Base-by-base conservation (phyloP, 169 alveolate genomes). In the Miamiensis avidus region DNA sequence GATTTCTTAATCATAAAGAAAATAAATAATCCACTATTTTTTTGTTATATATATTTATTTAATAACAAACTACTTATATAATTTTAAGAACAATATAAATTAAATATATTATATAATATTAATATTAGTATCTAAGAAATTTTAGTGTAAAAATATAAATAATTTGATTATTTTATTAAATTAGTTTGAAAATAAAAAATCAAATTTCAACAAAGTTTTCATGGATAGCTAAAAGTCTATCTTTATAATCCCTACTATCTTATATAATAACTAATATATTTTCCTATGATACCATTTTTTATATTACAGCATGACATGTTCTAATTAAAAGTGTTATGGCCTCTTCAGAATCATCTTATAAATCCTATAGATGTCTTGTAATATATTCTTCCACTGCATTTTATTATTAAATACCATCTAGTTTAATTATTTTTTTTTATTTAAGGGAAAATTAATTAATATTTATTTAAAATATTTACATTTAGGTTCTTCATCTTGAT, bases 381-480 rank as follows among this genome's bases (percentile, higher is more conserved):
- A 91, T 82, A 79, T 87, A 87, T 83, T 89, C 83, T 82, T 89
- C 95, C 11, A 89, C 81, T 69, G 88, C 82, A 65, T 74, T 90
- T 83, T 83, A 79, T 76, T 86, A 86, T 85, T 87, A 82, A 29
- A 89, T 84, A 29, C 83, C 88, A 32, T 85, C 75, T 64, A 84
- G 78, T 83, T 83, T 83, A 79, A 83, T 83, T 29, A 85, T 88
- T 77, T 84, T 75, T 28, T 29, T 16, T 33, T 74, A 34, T 84
- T 89, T 75, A 31, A 83, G n/a, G 75, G 81, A 81, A 76, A 64
- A 83, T 0, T 84, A 29, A 72, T 75, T 77, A 25, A 85, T 89
- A n/a, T 88, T 84, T 89, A 84, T 78, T 75, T 77, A 84, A 77
- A 84, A 83, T 69, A 81, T 88, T 76, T 81, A 84, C 84, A 85